Evolutionary conservation across 345 rosid genomes (phyloP).

Genomic region (Camelina neglecta): DNA sequence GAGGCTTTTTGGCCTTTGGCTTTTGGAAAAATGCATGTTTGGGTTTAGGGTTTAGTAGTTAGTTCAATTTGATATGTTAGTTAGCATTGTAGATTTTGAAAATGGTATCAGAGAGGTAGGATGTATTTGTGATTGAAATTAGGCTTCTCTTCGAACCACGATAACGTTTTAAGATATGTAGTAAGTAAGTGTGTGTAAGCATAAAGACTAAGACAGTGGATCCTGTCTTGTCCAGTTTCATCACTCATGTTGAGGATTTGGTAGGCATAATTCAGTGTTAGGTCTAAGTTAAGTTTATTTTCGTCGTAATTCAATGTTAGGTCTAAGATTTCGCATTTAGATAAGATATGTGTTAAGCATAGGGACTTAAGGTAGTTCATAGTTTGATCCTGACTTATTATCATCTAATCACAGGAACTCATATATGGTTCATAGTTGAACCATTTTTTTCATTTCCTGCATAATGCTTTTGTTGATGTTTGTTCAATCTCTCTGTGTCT

Average conservation of each 20-base stretch:
- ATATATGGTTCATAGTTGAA: neutral
- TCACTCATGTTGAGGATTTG: neutral
- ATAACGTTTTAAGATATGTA: neutral
- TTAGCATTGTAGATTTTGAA: neutral
- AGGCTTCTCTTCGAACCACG: neutral
- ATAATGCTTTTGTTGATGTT: neutral
- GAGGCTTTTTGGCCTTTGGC: neutral
- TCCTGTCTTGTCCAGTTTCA: neutral
- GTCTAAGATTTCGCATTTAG: too few relatives aligned
- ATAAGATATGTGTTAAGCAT: conserved; percentile 6
- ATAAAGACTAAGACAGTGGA: neutral
- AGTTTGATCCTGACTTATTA: neutral
- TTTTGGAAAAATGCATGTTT: neutral
- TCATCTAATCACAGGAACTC: neutral
- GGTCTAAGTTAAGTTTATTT: neutral
- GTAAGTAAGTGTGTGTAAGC: neutral
- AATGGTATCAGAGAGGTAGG: neutral
- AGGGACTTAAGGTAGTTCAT: neutral
- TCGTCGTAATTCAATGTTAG: too few relatives aligned
- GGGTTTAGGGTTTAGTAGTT: conserved; percentile 16
- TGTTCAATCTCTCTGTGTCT: neutral
- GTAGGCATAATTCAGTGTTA: neutral
- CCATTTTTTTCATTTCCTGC: neutral
- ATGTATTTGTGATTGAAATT: neutral
- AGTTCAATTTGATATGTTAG: neutral